Evolutionary conservation across 2,329 filamentous ascomycete genomes (phyloP), one percentile per base, ranked within the genome.

Genomic region (Alternaria sp.): DNA sequence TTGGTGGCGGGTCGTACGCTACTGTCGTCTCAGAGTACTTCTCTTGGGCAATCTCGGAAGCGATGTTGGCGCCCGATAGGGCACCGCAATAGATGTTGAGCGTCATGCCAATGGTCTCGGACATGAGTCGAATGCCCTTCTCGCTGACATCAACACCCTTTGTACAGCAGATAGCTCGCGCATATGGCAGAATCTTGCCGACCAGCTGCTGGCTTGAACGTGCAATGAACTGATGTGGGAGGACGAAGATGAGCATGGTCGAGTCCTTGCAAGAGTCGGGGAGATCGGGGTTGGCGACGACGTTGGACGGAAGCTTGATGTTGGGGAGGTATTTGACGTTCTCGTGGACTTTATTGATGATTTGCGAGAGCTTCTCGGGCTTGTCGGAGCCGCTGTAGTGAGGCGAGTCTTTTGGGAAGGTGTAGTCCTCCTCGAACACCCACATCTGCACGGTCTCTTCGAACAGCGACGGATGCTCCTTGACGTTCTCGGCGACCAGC

Each of bases 21-120:
- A 99, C 90, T 21, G 95, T 99, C 3, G 96, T 98, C 83, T 98
- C 96, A 65, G 92, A 97, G 87, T 93, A 98, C 81, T 97, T 97
- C 84, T 97, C 96, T 70, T 89, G 88, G 1, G 96, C 96, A 73
- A 99, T 96, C 81, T 99, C 96, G 70, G 87, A 92, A 53, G 96
- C 96, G 75, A 99, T 96, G 84, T 99, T 99, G 73, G 96, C 96
- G 59, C 96, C 96, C 46, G 93, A 97, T 43, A 99, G 87, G 10
- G 96, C 95, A 75, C 96, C 96, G 75, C 94, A 97, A 85, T 99
- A 99, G 79, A 99, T 99, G 66, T 92, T 93, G 19, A 99, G 86
- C 28, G 91, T 90, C 79, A 93, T 89, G 61, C 94, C 94, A 77
- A 99, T 99, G 80, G 91, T 93, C 82, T 99, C 96, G 58, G 92